Conservation (phyloP, 1,284 basidiomycete genomes). For the Puccinia polysora region DNA sequence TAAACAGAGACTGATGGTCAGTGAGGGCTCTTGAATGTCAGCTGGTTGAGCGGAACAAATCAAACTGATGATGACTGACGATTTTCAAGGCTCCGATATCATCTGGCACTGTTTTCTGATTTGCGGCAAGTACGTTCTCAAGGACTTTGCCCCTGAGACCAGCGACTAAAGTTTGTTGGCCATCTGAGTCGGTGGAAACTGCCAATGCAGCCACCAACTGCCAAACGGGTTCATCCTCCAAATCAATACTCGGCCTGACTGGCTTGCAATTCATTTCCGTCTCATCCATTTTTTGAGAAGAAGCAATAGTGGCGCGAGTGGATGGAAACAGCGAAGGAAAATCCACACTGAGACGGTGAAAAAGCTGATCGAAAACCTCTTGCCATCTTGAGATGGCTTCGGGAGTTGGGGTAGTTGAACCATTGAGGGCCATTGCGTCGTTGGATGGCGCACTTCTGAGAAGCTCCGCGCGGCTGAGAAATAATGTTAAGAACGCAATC, state of each 20-base stretch:
- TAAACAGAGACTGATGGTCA: constrained; percentile 57
- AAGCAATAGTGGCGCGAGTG: constrained; percentile 62
- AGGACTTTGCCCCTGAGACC: constrained; percentile 85
- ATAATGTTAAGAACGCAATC: constrained; percentile 81
- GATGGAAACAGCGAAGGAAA: constrained; percentile 83
- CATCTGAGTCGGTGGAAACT: constrained; percentile 73
- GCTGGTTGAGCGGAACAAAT: constrained; percentile 26
- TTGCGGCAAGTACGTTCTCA: constrained; percentile 73
- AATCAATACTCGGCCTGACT: constrained; percentile 57
- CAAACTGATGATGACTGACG: constrained; percentile 11
- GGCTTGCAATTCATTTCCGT: constrained; percentile 48
- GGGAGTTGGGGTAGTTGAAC: constrained; percentile 34
- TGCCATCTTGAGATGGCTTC: constrained; percentile 38
- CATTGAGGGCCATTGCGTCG: constrained; percentile 48
- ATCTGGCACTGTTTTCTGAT: constrained; percentile 63
- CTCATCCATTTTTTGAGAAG: constrained; percentile 46
- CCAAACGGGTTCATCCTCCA: constrained; percentile 85
- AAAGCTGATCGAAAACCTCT: constrained; percentile 60
- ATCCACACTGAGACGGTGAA: constrained; percentile 70
- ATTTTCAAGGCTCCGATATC: constrained; percentile 44
- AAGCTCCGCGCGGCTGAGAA: constrained; percentile 84
- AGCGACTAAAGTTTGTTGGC: constrained; percentile 76
- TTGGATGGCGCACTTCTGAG: constrained; percentile 69
- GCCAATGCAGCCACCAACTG: constrained; percentile 84
- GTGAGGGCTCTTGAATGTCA: background rate